These are phyloP conservation scores for Saccharomyces hybrid DNA, from an alignment of 1,139 yeast species.

Conservation along the genomic window DNA sequence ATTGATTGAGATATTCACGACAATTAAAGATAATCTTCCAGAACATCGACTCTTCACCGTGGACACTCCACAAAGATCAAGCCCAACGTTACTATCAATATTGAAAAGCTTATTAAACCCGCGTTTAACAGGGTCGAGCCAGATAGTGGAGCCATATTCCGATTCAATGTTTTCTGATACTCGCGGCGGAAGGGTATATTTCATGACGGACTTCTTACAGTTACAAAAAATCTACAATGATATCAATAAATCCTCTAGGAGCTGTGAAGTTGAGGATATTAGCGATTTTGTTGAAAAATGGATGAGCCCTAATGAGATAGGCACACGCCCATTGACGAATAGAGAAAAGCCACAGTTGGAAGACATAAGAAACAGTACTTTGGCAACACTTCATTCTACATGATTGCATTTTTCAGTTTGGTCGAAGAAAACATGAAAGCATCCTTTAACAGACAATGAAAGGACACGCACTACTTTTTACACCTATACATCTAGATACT, in stretches of 20 bases:
- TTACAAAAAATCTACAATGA: slow-evolving; percentile 17
- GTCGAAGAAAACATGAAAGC: neutral
- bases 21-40: slow-evolving; percentile 19
- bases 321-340: neutral
- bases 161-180: neutral
- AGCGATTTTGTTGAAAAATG: slow-evolving; percentile 23
- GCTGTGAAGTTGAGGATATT: slow-evolving; percentile 18
- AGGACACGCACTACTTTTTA: neutral
- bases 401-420: neutral
- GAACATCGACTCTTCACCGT: slow-evolving; percentile 25
- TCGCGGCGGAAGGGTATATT: slow-evolving; percentile 6
- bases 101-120: slow-evolving; percentile 4
- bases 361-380: slow-evolving; percentile 1
- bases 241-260: slow-evolving; percentile 14
- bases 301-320: slow-evolving; percentile 12
- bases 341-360: neutral
- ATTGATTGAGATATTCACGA: slow-evolving; percentile 21
- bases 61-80: slow-evolving; percentile 14
- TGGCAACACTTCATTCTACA: slow-evolving; percentile 5
- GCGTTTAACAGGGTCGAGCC: slow-evolving; percentile 1
- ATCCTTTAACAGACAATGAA: neutral
- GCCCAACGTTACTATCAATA: slow-evolving; percentile 5
- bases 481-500: neutral
- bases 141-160: slow-evolving; percentile 4
- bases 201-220: slow-evolving; percentile 20